phyloP scores from a whole-genome alignment of 2,329 filamentous ascomycete genomes.

The Cladosporium sp. region DNA sequence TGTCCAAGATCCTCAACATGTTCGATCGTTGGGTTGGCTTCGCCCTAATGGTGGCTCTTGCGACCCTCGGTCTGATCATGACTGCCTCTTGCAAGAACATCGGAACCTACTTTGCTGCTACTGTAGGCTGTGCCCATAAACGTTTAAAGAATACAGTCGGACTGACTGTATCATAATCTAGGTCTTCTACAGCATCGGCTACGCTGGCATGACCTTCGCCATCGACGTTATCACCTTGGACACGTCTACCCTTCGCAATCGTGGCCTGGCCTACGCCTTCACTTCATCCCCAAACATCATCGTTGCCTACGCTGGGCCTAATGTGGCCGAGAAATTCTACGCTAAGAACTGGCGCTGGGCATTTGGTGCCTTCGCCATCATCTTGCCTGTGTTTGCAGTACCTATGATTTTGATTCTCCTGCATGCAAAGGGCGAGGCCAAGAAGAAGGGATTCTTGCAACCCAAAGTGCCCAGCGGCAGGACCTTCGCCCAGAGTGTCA shows the following conservation, averaged over 20 bases:
- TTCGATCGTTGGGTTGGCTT: conserved; percentile 69
- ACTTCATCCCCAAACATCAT: conserved; percentile 67
- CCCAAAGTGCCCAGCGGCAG: conserved; percentile 46
- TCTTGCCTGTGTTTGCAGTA: conserved; percentile 60
- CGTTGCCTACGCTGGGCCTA: conserved; percentile 58
- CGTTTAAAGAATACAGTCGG: background rate
- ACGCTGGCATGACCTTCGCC: conserved; percentile 17
- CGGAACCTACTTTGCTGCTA: conserved; percentile 61
- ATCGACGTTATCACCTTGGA: conserved; percentile 41
- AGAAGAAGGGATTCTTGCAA: conserved; percentile 52
- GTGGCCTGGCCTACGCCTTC: conserved; percentile 64
- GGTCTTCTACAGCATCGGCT: conserved; percentile 66
- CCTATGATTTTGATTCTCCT: conserved; percentile 62
- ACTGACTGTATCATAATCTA: conserved; percentile 28
- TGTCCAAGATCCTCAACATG: conserved; percentile 67
- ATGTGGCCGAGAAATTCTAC: conserved; percentile 23
- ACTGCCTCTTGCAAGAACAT: conserved; percentile 65
- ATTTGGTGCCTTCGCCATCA: conserved; percentile 66
- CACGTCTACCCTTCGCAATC: conserved; percentile 65
- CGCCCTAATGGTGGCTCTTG: conserved; percentile 53
- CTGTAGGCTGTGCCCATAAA: background rate
- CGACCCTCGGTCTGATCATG: conserved; percentile 59
- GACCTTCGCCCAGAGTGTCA: conserved; percentile 48
- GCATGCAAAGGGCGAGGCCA: conserved; percentile 61
- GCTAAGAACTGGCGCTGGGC: conserved; percentile 64